Evolutionary conservation across 768 basidiomycete species (phyloP).

Genomic region (Peribolospora baueri): DNA sequence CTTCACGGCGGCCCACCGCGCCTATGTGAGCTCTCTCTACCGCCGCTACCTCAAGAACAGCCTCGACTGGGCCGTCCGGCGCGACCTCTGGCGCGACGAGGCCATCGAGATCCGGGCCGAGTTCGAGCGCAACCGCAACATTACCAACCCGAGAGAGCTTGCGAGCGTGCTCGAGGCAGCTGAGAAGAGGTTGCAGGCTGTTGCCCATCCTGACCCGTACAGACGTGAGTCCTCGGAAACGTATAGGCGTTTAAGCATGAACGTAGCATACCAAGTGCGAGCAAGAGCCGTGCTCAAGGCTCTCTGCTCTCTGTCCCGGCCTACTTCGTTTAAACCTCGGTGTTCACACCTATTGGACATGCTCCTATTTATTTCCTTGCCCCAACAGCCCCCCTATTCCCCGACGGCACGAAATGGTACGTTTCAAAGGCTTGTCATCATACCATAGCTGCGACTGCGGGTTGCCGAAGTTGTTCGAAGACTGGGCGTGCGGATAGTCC

Average conservation of each 20-base stretch:
- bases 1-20: too few species aligned
- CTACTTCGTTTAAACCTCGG: not conserved
- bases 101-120: constrained; percentile 70
- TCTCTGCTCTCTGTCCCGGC: too few species aligned
- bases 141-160: constrained; percentile 12
- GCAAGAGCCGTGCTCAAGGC: too few species aligned
- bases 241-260: not conserved
- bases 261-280: not conserved
- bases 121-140: constrained; percentile 77
- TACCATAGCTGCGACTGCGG: not conserved
- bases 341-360: not conserved
- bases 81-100: constrained; percentile 63
- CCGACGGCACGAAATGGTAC: constrained; percentile 90
- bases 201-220: constrained; percentile 72
- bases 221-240: constrained; percentile 37
- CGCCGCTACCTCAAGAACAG: constrained; percentile 62
- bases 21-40: constrained; percentile 33
- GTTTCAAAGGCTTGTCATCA: constrained; percentile 15
- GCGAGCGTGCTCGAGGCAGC: constrained; percentile 11
- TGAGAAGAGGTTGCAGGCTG: constrained; percentile 9
- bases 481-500: too few species aligned
- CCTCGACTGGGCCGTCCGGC: constrained; percentile 64
- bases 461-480: not conserved
- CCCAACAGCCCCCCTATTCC: constrained; percentile 43
- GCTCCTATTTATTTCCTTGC: not conserved